These are phyloP conservation scores for Neocallimastix lanati DNA, from an alignment of 192 early-diverging fungal species.

Conservation along the genomic window DNA sequence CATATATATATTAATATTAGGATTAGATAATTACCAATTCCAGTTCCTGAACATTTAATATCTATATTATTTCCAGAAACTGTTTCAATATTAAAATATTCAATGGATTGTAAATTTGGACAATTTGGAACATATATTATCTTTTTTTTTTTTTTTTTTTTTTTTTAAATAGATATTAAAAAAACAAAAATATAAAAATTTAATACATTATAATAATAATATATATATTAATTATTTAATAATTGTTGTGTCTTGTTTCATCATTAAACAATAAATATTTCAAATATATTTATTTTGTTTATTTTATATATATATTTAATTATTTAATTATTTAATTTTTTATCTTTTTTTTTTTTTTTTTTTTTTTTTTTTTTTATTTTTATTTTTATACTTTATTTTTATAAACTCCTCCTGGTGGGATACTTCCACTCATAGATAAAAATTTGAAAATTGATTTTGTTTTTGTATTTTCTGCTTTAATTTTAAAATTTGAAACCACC, in stretches of 20 bases:
- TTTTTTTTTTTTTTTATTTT: too few species aligned
- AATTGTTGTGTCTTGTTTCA: too few species aligned
- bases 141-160: constrained; percentile 1
- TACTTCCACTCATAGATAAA: constrained; percentile 12
- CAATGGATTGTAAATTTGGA: constrained; percentile 22
- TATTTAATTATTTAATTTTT: too few species aligned
- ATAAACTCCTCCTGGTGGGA: constrained; percentile 7
- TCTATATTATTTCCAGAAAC: constrained; percentile 30
- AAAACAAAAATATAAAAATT: too few species aligned
- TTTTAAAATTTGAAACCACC: constrained; percentile 31
- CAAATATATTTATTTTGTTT: too few species aligned
- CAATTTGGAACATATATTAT: constrained; percentile 23
- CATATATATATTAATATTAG: too few species aligned
- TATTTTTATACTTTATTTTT: constrained; percentile 21
- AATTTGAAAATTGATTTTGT: constrained; percentile 24
- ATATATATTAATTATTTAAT: too few species aligned
- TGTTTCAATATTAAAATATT: constrained; percentile 34
- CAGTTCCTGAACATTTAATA: constrained; percentile 18
- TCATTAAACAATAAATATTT: too few species aligned
- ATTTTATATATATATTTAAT: too few species aligned
- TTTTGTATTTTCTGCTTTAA: constrained; percentile 17
- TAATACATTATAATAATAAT: too few species aligned
- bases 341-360: too few species aligned
- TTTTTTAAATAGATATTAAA: neutral
- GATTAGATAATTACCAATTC: constrained; percentile 16